Evolutionary conservation across 257 asterid genomes (phyloP).

Genomic region (Capsicum rhomboideum): DNA sequence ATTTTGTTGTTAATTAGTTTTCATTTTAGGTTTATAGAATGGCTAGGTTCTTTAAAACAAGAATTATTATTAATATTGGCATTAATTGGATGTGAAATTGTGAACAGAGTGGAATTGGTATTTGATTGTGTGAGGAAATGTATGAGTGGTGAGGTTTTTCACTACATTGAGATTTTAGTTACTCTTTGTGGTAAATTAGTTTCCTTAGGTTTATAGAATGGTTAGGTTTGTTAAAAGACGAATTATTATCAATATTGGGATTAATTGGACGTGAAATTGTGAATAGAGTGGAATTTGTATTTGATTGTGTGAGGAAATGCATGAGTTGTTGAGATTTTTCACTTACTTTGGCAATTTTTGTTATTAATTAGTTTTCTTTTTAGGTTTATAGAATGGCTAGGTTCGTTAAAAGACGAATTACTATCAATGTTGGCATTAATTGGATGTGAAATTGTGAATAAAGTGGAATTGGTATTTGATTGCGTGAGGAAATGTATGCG

Average conservation of each 20-base stretch:
- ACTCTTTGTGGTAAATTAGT: neutral
- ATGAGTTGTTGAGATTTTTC: too few species aligned
- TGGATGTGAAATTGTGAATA: neutral
- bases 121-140: neutral
- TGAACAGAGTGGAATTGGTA: neutral
- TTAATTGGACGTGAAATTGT: too few species aligned
- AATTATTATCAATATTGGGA: too few species aligned
- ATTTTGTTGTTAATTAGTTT: too few species aligned
- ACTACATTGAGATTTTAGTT: neutral
- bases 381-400: neutral
- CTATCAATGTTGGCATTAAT: neutral
- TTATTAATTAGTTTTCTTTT: too few species aligned
- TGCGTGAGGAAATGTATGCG: neutral
- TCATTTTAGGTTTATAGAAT: neutral
- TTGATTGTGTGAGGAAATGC: too few species aligned
- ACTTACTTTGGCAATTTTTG: too few species aligned
- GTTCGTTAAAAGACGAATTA: neutral
- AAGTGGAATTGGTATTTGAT: neutral
- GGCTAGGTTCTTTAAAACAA: neutral
- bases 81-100: neutral
- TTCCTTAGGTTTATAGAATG: too few species aligned
- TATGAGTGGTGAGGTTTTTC: neutral
- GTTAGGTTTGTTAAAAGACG: too few species aligned
- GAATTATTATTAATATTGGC: neutral
- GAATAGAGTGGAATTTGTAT: too few species aligned